Conservation (phyloP, 306 rosid species). For the Vachellia pachyceras region DNA sequence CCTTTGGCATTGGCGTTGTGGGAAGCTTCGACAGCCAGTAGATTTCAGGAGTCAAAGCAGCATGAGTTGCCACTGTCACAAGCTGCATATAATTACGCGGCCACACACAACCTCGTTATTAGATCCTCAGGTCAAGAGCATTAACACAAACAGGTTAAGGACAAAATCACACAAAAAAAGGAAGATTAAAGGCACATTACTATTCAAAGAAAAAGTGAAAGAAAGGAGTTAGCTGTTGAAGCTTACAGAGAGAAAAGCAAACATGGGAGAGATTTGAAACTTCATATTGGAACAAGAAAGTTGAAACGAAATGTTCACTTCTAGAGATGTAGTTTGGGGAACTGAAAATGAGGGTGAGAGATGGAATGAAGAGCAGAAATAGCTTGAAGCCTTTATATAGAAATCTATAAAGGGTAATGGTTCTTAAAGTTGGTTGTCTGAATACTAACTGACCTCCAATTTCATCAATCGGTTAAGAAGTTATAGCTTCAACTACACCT, state of each 20-base stretch:
- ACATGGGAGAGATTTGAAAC: constrained; percentile 43
- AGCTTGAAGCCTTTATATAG: constrained; percentile 24
- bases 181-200: background rate
- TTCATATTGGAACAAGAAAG: constrained; percentile 45
- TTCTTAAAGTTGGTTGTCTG: background rate
- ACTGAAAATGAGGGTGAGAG: constrained; percentile 30
- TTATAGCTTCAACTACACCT: constrained; percentile 56
- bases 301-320: background rate
- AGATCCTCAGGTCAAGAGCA: background rate
- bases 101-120: background rate
- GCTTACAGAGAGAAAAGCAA: constrained; percentile 58
- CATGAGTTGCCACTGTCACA: constrained; percentile 56
- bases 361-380: constrained; percentile 18
- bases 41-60: constrained; percentile 60
- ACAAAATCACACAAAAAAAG: background rate
- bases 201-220: background rate
- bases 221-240: background rate
- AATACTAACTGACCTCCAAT: constrained; percentile 20
- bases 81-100: constrained; percentile 42
- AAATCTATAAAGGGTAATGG: background rate
- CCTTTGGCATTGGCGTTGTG: constrained; percentile 58
- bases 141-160: background rate
- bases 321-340: background rate
- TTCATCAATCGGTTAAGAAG: constrained; percentile 2
- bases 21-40: constrained; percentile 77